A percentile compares a stretch with the other conserved stretches of the same genome.
Conservation (phyloP, 805 yeast species). For the Metschnikowia reukaufii region DNA sequence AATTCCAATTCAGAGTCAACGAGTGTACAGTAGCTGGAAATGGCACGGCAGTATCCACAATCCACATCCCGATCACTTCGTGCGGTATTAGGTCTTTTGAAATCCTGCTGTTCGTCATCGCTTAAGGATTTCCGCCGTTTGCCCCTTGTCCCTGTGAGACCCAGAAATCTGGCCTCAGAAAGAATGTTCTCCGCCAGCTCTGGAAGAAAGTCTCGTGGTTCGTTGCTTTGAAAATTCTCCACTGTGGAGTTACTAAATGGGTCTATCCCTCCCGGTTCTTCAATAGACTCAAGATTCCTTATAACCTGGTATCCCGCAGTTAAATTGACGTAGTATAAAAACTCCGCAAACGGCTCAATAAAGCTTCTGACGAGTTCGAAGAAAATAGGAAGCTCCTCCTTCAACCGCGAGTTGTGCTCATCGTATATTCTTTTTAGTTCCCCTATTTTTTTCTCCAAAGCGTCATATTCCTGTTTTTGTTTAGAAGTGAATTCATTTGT, state of each 20-base stretch:
- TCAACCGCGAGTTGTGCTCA: slow-evolving; percentile 37
- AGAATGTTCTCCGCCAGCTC: too few relatives aligned
- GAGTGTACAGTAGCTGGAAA: slow-evolving; percentile 38
- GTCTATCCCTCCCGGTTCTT: slow-evolving; percentile 15
- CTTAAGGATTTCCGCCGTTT: slow-evolving; percentile 1
- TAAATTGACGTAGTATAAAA: slow-evolving; percentile 41
- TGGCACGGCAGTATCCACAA: slow-evolving; percentile 35
- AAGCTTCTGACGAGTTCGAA: slow-evolving; percentile 32
- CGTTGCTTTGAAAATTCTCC: too few relatives aligned
- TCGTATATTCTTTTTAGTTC: slow-evolving; percentile 30
- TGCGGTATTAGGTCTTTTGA: not conserved
- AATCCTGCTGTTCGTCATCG: not conserved
- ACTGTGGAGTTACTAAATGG: too few relatives aligned
- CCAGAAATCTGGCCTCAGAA: not conserved
- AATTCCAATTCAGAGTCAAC: slow-evolving; percentile 45
- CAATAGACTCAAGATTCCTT: slow-evolving; percentile 21
- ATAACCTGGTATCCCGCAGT: slow-evolving; percentile 32
- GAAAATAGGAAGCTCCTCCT: slow-evolving; percentile 48
- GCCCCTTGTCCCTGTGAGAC: not conserved
- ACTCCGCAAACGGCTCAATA: slow-evolving; percentile 30
- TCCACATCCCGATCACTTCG: not conserved
- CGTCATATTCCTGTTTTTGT: slow-evolving; percentile 27
- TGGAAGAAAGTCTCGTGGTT: too few relatives aligned
- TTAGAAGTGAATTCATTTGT: slow-evolving; percentile 32
- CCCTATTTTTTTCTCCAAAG: slow-evolving; percentile 29